Conservation (phyloP, 2,329 filamentous ascomycete species). For the Cladosporium sp. region DNA sequence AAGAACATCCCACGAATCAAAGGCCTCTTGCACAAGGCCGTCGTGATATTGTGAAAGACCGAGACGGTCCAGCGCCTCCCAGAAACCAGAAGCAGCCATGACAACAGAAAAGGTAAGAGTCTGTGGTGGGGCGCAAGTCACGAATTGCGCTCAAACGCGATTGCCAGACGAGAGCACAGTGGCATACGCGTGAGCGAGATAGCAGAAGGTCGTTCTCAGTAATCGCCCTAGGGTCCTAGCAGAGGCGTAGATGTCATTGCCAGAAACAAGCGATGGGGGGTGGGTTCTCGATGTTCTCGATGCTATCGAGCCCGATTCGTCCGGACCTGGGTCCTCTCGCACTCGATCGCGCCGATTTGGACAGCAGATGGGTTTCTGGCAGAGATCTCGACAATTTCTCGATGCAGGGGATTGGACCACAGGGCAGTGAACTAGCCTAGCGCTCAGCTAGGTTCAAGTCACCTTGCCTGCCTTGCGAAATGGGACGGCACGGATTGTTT, state of each 20-base stretch:
- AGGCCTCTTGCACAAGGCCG: slow-evolving; percentile 74
- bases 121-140: slow-evolving; percentile 8
- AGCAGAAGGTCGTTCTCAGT: slow-evolving; percentile 10
- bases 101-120: background rate
- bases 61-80: slow-evolving; percentile 69
- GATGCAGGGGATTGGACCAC: slow-evolving; percentile 15
- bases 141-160: slow-evolving; percentile 11
- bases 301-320: slow-evolving; percentile 11
- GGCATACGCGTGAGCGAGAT: slow-evolving; percentile 12
- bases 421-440: slow-evolving; percentile 1
- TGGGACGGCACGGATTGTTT: background rate
- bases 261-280: slow-evolving; percentile 12
- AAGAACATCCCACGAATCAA: slow-evolving; percentile 82
- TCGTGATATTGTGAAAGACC: slow-evolving; percentile 77
- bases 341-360: slow-evolving; percentile 17
- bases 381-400: slow-evolving; percentile 20
- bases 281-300: background rate
- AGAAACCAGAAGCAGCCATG: slow-evolving; percentile 54
- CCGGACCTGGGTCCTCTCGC: background rate
- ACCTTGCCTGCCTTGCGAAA: background rate
- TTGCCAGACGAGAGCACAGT: slow-evolving; percentile 11
- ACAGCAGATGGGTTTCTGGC: slow-evolving; percentile 11
- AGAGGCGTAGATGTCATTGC: slow-evolving; percentile 17
- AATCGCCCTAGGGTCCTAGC: background rate
- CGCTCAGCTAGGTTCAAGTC: background rate